Evolutionary conservation across 805 yeast species (phyloP).

Genomic region (Saccharomyces mikatae): DNA sequence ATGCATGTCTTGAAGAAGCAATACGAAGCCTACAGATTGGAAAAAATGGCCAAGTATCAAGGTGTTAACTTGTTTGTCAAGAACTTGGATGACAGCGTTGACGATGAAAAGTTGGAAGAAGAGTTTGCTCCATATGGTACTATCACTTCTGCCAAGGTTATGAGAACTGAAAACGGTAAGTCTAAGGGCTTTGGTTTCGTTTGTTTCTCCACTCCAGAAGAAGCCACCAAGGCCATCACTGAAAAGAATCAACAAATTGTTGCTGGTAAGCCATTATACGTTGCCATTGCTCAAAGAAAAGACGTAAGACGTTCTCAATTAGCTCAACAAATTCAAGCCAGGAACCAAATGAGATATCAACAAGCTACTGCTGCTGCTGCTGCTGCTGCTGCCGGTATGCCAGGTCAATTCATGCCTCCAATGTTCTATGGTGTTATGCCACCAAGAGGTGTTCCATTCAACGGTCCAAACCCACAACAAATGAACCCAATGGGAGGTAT

Average conservation of each 20-base stretch:
- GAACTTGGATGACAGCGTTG: constrained; percentile 89
- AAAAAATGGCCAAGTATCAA: constrained; percentile 88
- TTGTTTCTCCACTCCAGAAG: constrained; percentile 95
- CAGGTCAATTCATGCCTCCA: constrained; percentile 35
- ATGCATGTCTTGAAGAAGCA: constrained; percentile 89
- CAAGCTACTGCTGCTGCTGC: constrained; percentile 68
- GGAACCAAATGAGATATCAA: constrained; percentile 97
- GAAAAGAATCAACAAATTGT: constrained; percentile 98
- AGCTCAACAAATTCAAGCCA: constrained; percentile 95
- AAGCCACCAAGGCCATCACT: constrained; percentile 95
- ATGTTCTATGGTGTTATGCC: constrained; percentile 47
- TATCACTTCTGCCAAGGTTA: constrained; percentile 92
- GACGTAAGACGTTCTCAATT: constrained; percentile 95
- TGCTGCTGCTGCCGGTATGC: constrained; percentile 34
- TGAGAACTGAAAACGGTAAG: constrained; percentile 90
- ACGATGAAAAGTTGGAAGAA: constrained; percentile 84
- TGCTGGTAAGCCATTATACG: constrained; percentile 92
- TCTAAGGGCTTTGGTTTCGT: constrained; percentile 98
- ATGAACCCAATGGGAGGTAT: constrained; percentile 59
- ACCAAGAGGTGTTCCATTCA: constrained; percentile 78
- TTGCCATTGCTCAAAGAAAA: constrained; percentile 97
- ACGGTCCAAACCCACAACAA: constrained; percentile 75
- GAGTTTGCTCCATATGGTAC: constrained; percentile 90
- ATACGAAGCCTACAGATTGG: constrained; percentile 85
- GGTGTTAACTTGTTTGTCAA: constrained; percentile 95